Conservation (phyloP, 768 basidiomycete species). For the Suillus subaureus region DNA sequence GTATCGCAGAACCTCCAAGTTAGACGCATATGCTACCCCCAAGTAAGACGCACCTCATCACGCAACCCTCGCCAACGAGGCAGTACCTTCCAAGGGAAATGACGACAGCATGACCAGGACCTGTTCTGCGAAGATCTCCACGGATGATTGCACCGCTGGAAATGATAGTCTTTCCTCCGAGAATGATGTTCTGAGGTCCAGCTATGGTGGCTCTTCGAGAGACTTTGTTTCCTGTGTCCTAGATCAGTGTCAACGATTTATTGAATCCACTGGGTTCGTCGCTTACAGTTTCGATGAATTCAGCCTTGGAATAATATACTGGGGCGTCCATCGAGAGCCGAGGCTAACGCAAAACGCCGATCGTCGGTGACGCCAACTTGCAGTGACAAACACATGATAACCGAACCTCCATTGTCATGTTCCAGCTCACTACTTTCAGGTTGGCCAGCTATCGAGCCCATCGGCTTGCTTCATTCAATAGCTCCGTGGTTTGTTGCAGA, state of each 20-base stretch:
- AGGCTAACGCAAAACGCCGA: not conserved
- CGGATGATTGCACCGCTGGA: conserved; percentile 88
- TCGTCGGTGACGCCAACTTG: not conserved
- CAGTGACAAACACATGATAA: not conserved
- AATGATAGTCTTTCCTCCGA: conserved; percentile 97
- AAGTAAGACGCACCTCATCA: conserved; percentile 67
- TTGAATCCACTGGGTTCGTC: conserved; percentile 1
- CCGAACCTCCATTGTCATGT: not conserved
- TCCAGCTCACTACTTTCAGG: not conserved
- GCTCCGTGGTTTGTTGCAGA: not conserved
- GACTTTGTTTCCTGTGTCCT: conserved; percentile 98
- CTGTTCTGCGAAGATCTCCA: conserved; percentile 88
- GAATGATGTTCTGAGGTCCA: conserved; percentile 95
- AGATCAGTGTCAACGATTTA: conserved; percentile 15
- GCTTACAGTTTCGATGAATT: conserved; percentile 87
- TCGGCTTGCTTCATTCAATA: not conserved
- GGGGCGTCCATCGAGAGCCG: conserved; percentile 59
- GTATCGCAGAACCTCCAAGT: not conserved
- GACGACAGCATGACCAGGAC: conserved; percentile 90
- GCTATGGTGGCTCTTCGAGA: conserved; percentile 89
- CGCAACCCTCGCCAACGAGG: conserved; percentile 83
- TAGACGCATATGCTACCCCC: conserved; percentile 1
- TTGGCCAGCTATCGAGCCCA: not conserved
- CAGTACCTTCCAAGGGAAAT: conserved; percentile 94
- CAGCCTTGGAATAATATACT: conserved; percentile 77